These are phyloP conservation scores for Podospora pseudoanserina DNA, from an alignment of 495 filamentous ascomycete genomes.

Conservation along the genomic window DNA sequence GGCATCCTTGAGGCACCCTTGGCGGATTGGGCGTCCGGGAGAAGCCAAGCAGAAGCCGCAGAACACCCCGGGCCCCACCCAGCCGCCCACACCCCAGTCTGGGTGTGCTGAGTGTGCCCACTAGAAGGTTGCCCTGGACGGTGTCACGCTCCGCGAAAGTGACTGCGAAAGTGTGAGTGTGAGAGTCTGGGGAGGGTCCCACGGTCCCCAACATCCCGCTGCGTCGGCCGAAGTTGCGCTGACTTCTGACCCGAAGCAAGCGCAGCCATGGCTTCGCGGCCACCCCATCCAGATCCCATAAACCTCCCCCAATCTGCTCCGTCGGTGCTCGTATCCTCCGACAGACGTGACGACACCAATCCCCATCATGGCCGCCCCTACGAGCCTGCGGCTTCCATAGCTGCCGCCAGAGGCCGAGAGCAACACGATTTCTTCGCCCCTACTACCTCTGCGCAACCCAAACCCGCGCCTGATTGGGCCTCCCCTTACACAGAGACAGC, in stretches of 20 bases:
- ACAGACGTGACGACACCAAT: constrained; percentile 16
- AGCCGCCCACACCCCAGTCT: not conserved
- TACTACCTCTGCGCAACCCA: constrained; percentile 19
- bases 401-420: constrained; percentile 23
- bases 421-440: constrained; percentile 23
- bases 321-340: constrained; percentile 4
- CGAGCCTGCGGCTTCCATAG: constrained; percentile 24
- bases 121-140: not conserved
- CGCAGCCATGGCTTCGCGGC: constrained; percentile 21
- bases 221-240: constrained; percentile 1
- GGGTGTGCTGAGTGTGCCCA: not conserved
- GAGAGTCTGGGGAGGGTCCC: constrained; percentile 1
- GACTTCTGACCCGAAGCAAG: constrained; percentile 8
- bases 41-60: not conserved
- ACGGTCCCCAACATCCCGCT: constrained; percentile 5
- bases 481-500: constrained; percentile 1
- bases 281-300: constrained; percentile 7
- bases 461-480: constrained; percentile 11
- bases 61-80: not conserved
- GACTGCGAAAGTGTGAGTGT: not conserved
- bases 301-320: not conserved
- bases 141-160: constrained; percentile 1
- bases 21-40: not conserved
- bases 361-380: constrained; percentile 18
- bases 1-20: not conserved